Evolutionary conservation across 805 yeast species (phyloP), one percentile per base, ranked within the genome.

Genomic region (Starmerella sp.): DNA sequence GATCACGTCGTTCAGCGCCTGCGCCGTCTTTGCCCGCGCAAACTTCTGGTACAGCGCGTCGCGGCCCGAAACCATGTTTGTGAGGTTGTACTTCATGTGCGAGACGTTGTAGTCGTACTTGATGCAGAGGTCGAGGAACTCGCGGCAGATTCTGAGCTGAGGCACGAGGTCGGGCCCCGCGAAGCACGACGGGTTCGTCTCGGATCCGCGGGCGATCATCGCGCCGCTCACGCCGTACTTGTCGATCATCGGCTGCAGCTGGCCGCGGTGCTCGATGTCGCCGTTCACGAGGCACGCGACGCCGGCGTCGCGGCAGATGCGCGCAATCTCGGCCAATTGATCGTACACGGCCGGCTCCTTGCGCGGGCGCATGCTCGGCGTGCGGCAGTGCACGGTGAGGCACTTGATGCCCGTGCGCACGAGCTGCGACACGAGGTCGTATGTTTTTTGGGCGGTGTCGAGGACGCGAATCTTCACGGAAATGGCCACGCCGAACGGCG

Each of bases 151-250:
- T 30, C 72, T 65, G 30, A 69, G 73, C 86, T 91, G 86, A 0
- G 77, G 71, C 48, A 75, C 66, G 5, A 77, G 76, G 11, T 37
- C 51, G 4, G 42, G 28, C 10, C 69, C 72, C 11, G 51, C 60
- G 67, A 93, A 93, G 39, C 86, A 82, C 0, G 95, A 76, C 7
- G 95, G 93, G 65, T 93, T 90, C 6, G 77, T 65, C 69, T 93
- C 97, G 0, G 97, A 97, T 34, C 81, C 80, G 35, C 87, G 84
- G 1, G 97, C 98, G 63, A 90, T 81, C 98, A 93, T 91, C 6
- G 87, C 90, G 4, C 97, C 95, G 51, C 78, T 78, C 1, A 76
- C 75, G 0, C 82, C 79, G 61, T 77, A 78, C n/a, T 69, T 66
- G 9, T 69, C 61, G 63, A 79, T 83, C 43, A 90, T 64, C 30